phyloP scores from a whole-genome alignment of 768 basidiomycete species.

The Leccinum arenicola region DNA sequence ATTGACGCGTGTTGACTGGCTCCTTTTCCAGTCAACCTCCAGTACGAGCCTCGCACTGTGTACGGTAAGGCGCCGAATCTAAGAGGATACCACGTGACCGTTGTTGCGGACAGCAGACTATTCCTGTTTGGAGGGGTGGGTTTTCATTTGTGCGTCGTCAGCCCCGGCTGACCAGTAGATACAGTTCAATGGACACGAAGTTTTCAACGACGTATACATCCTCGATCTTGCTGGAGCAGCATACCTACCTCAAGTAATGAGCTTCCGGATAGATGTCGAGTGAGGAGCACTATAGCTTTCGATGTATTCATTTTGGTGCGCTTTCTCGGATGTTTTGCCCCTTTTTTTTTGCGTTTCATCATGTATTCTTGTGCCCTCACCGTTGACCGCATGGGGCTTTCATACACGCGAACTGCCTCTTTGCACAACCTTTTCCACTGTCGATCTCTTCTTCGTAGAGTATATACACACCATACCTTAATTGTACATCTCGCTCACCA shows the following conservation, averaged over 20 bases:
- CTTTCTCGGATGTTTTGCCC: neutral
- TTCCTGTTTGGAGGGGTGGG: slow-evolving; percentile 78
- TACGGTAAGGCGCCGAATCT: slow-evolving; percentile 66
- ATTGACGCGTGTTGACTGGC: neutral
- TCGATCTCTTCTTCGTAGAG: slow-evolving; percentile 38
- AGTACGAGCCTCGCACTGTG: slow-evolving; percentile 73
- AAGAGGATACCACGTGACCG: slow-evolving; percentile 82
- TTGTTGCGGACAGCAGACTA: slow-evolving; percentile 80
- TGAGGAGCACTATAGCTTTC: slow-evolving; percentile 10
- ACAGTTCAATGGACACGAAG: slow-evolving; percentile 71
- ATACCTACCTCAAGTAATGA: slow-evolving; percentile 87
- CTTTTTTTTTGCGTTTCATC: slow-evolving; percentile 1
- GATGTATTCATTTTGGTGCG: neutral
- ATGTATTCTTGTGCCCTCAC: slow-evolving; percentile 6
- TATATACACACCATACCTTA: slow-evolving; percentile 40
- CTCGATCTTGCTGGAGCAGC: slow-evolving; percentile 85
- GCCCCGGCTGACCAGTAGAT: slow-evolving; percentile 12
- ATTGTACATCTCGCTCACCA: slow-evolving; percentile 21
- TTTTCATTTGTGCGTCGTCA: slow-evolving; percentile 2
- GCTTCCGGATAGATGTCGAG: slow-evolving; percentile 55
- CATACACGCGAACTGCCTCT: slow-evolving; percentile 1
- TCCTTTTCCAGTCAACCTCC: slow-evolving; percentile 62
- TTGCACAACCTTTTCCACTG: neutral
- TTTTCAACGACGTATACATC: slow-evolving; percentile 82
- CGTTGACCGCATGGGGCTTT: slow-evolving; percentile 15